Base-by-base conservation (phyloP, 495 filamentous ascomycete species). In the Clohesyomyces aquaticus region DNA sequence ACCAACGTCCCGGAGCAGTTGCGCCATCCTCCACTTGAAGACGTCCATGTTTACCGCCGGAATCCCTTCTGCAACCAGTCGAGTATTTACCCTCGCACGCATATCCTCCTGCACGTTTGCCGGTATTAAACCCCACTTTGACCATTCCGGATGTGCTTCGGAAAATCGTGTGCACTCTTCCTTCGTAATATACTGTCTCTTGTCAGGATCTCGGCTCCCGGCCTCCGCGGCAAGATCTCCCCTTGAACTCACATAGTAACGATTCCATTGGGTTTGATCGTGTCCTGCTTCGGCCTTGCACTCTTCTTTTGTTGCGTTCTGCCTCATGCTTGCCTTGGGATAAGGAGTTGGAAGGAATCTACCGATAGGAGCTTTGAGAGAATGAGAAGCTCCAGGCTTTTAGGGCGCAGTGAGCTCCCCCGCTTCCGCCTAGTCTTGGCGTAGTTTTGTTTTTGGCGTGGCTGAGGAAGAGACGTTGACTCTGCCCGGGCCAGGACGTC, bases 381-480 rank as follows among this genome's bases (percentile, higher is more conserved):
- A 18, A 12, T 57, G 65, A 53, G 59, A 63, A 62, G 47, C 58
- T 58, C 47, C 43, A 57, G 58, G 63, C n/a, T 67, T 63, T 67
- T 58, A 63, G 59, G 65, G 65, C 65, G 63, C 65, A 67, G 65
- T 53, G 52, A 52, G 57, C 23, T 51, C 49, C 64, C 65, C 65
- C 65, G 59, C 65, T 61, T 60, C 50, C 42, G 59, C 65, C 58
- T 67, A 63, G 58, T 23, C 65, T 67, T 63, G 65, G 65, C 59
- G 46, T 57, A 32, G 47, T 38, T 61, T 67, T 67, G 43, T 50
- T 67, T 67, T 67, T 67, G 45, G 50, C 54, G 65, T 62, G 65
- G 65, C 58, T 67, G 59, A 63, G 58, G 59, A 42, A 62, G 50
- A 58, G 58, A 61, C 63, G 55, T 45, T 61, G 52, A 61, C 63